A percentile compares a stretch with the other conserved stretches of the same genome.
Evolutionary conservation across 2,329 filamentous ascomycete species (phyloP).

Genomic region (Phialophora chinensis): DNA sequence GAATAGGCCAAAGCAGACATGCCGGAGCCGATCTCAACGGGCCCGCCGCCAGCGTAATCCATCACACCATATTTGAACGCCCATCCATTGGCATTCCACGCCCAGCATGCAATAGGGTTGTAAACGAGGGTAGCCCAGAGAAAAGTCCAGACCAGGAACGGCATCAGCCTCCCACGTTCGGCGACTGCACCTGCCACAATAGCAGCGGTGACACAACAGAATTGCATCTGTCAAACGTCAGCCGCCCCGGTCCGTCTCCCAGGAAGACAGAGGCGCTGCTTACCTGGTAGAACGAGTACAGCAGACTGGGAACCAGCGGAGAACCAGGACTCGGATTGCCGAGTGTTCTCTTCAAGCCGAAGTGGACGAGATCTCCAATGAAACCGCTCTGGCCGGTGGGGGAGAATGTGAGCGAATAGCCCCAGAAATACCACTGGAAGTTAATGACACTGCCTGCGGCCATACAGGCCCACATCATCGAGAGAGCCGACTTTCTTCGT

Average conservation of each 20-base stretch:
- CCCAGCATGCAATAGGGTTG: conserved; percentile 96
- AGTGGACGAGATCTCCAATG: conserved; percentile 88
- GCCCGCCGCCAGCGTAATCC: conserved; percentile 94
- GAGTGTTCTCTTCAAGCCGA: conserved; percentile 84
- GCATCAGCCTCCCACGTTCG: conserved; percentile 89
- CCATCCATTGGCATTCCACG: conserved; percentile 95
- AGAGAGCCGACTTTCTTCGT: conserved; percentile 95
- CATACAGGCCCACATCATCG: conserved; percentile 97
- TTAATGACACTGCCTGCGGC: conserved; percentile 87
- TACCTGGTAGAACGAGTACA: conserved; percentile 94
- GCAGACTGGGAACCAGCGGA: conserved; percentile 82
- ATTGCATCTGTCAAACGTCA: conserved; percentile 76
- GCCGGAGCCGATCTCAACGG: conserved; percentile 95
- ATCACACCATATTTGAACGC: conserved; percentile 86
- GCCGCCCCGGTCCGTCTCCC: neutral
- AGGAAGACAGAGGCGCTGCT: conserved; percentile 27
- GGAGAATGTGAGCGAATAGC: conserved; percentile 93
- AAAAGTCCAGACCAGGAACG: conserved; percentile 94
- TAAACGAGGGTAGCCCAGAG: conserved; percentile 97
- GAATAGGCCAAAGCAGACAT: conserved; percentile 94
- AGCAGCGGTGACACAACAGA: conserved; percentile 88
- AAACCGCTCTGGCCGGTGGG: conserved; percentile 80
- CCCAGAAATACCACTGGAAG: conserved; percentile 99
- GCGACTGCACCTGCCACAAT: conserved; percentile 92
- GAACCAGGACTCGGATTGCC: conserved; percentile 86